phyloP scores from a whole-genome alignment of 2,329 filamentous ascomycete genomes.

The Scedosporium minutisporum region DNA sequence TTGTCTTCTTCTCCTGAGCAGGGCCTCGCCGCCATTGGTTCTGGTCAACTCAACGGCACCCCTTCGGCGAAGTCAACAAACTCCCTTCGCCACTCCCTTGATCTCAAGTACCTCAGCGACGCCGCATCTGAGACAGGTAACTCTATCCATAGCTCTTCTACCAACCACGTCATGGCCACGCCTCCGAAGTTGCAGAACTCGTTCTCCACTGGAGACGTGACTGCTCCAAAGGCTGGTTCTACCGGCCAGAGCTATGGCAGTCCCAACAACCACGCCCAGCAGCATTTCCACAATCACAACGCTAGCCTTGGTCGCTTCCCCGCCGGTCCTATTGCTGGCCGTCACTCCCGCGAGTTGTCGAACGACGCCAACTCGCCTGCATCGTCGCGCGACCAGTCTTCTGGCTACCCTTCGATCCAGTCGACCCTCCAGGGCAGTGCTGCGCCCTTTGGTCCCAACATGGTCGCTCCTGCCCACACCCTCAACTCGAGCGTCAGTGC shows the following conservation, averaged over 20 bases:
- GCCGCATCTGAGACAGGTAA: conserved; percentile 25
- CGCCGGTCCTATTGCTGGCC: conserved; percentile 51
- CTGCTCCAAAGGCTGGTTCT: conserved; percentile 59
- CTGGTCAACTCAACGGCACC: conserved; percentile 25
- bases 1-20: conserved; percentile 28
- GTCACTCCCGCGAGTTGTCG: conserved; percentile 66
- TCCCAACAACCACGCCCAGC: conserved; percentile 50
- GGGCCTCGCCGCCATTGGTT: conserved; percentile 39
- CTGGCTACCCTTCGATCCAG: conserved; percentile 50
- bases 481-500: conserved; percentile 21
- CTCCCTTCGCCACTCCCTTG: conserved; percentile 49
- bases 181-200: conserved; percentile 75
- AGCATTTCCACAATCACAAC: conserved; percentile 68
- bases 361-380: conserved; percentile 31
- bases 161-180: conserved; percentile 45
- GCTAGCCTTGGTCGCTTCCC: conserved; percentile 74
- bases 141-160: conserved; percentile 34
- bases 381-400: conserved; percentile 32
- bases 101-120: conserved; percentile 41
- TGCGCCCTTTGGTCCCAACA: conserved; percentile 63
- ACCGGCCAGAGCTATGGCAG: conserved; percentile 33
- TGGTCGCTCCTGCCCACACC: conserved; percentile 17
- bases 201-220: conserved; percentile 82
- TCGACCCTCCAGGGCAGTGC: conserved; percentile 74
- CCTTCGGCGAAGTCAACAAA: conserved; percentile 21